phyloP scores from a whole-genome alignment of 495 filamentous ascomycete species.

The Tuber microsphaerosporum region DNA sequence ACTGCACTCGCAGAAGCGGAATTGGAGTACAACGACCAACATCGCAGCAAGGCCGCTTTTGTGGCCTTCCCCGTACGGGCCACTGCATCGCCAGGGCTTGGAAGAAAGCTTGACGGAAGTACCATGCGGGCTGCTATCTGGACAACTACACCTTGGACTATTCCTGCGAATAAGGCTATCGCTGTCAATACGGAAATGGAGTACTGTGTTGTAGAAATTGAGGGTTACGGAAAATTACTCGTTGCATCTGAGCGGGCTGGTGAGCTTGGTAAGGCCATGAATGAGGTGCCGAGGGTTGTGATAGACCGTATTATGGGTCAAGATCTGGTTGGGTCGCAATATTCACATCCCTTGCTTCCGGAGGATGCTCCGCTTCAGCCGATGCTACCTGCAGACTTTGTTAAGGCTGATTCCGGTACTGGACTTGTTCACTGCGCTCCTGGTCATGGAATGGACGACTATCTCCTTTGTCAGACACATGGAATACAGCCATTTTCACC shows the following conservation, averaged over 20 bases:
- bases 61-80: conserved; percentile 64
- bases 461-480: conserved; percentile 62
- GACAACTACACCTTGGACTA: conserved; percentile 97
- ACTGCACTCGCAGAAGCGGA: conserved; percentile 94
- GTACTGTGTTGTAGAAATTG: conserved; percentile 62
- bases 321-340: conserved; percentile 58
- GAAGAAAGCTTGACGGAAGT: conserved; percentile 39
- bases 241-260: conserved; percentile 61
- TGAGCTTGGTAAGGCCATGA: conserved; percentile 45
- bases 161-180: conserved; percentile 87
- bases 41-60: conserved; percentile 72
- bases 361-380: conserved; percentile 52
- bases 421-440: conserved; percentile 91
- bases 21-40: conserved; percentile 83
- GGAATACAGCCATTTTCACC: conserved; percentile 68
- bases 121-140: conserved; percentile 71
- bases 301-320: conserved; percentile 52
- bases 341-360: conserved; percentile 59
- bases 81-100: conserved; percentile 5
- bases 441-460: conserved; percentile 95
- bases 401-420: conserved; percentile 76
- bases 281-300: conserved; percentile 26
- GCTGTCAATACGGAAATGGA: conserved; percentile 64
- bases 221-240: conserved; percentile 52
- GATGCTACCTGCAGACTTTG: conserved; percentile 75